Conservation (phyloP, 305 asterid genomes). For the Solanum hybrid region DNA sequence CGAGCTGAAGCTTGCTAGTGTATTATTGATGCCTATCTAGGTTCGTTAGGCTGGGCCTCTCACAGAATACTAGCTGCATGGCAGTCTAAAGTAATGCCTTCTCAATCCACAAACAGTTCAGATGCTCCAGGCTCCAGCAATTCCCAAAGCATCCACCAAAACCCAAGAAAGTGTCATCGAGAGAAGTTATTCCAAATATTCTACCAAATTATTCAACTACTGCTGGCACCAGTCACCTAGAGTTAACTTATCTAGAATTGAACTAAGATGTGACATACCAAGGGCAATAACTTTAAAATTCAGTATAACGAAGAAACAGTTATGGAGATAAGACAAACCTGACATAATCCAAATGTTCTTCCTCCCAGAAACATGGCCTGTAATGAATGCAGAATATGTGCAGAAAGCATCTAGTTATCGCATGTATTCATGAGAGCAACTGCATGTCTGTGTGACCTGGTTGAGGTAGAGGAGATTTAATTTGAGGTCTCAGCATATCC, state of each 20-base stretch:
- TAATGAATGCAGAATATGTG: background rate
- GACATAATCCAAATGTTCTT: constrained; percentile 16
- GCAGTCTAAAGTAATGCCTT: background rate
- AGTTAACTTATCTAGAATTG: background rate
- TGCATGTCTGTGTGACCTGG: constrained; percentile 34
- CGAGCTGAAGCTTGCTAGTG: background rate
- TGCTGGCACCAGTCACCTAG: background rate
- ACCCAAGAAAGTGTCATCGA: background rate
- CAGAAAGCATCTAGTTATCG: background rate
- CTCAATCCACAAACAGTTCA: background rate
- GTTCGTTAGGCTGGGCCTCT: background rate
- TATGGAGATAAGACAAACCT: constrained; percentile 29
- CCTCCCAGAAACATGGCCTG: constrained; percentile 9
- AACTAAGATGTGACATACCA: background rate
- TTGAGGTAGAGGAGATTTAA: constrained; percentile 38
- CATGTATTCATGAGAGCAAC: constrained; percentile 29
- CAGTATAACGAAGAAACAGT: background rate
- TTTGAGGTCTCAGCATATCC: constrained; percentile 59
- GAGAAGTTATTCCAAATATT: background rate
- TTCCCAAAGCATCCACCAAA: background rate
- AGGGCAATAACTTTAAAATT: background rate
- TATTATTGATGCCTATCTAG: background rate
- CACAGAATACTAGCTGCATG: background rate
- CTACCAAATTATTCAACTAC: background rate
- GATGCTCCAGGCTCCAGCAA: background rate